A percentile compares a stretch with the other conserved stretches of the same genome.
Evolutionary conservation across 176 grass and related monocot genomes (phyloP).

Genomic region (Hordeum marinum): DNA sequence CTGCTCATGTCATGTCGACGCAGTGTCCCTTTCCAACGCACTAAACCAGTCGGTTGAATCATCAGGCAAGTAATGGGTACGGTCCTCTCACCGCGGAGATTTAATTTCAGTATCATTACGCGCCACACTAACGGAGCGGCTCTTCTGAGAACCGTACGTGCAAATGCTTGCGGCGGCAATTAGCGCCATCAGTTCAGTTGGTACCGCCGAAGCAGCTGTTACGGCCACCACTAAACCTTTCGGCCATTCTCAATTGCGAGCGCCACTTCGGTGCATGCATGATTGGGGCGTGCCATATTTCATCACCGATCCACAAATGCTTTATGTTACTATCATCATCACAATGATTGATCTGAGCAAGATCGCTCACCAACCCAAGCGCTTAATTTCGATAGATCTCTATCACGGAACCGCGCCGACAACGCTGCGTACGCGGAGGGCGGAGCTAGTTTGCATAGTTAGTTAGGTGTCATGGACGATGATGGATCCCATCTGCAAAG

Average conservation of each 20-base stretch:
- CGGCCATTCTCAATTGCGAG: not conserved
- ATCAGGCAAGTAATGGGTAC: too few relatives aligned
- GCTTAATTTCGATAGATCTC: not conserved
- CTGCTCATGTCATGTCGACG: too few relatives aligned
- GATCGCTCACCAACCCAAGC: constrained; percentile 42
- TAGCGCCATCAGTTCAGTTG: not conserved
- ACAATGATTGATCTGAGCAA: constrained; percentile 19
- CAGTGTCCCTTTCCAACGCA: too few relatives aligned
- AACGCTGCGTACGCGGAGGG: constrained; percentile 1
- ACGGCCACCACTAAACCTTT: not conserved
- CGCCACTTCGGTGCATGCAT: not conserved
- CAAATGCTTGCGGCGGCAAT: not conserved
- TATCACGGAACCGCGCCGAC: constrained; percentile 16
- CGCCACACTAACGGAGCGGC: not conserved
- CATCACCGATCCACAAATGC: not conserved
- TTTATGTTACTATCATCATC: not conserved
- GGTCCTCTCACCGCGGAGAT: too few relatives aligned
- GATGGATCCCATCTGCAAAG: not conserved
- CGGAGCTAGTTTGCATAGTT: constrained; percentile 1
- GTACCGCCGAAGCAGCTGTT: not conserved
- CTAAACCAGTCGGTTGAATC: too few relatives aligned
- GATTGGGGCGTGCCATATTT: not conserved
- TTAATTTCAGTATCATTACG: too few relatives aligned
- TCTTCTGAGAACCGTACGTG: not conserved
- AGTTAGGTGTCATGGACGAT: not conserved